A percentile compares a stretch with the other conserved stretches of the same genome.
phyloP scores from a whole-genome alignment of 2,329 filamentous ascomycete species.

The Fusarium hostae region DNA sequence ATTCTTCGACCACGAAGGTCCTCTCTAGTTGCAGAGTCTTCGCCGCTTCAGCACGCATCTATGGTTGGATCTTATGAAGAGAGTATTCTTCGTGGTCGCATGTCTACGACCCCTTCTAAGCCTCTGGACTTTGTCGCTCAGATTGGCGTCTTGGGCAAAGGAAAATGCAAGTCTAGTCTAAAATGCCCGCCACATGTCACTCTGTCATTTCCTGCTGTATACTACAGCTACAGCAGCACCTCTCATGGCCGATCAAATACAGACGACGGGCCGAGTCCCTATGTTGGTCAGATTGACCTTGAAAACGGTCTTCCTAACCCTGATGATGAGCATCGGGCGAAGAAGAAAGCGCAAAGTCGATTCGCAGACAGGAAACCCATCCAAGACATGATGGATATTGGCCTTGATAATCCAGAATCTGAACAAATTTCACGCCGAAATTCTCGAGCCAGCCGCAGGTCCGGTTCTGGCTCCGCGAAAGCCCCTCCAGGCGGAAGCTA shows the following conservation, averaged over 20 bases:
- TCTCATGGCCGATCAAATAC: constrained; percentile 70
- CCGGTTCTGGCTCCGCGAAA: constrained; percentile 59
- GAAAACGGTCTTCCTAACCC: constrained; percentile 77
- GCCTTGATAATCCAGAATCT: constrained; percentile 29
- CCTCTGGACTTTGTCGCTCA: constrained; percentile 94
- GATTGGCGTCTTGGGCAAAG: constrained; percentile 90
- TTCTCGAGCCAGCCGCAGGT: constrained; percentile 62
- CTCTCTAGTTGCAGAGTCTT: constrained; percentile 78
- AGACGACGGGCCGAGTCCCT: constrained; percentile 92
- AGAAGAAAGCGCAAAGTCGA: constrained; percentile 61
- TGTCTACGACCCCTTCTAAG: constrained; percentile 95
- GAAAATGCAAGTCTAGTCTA: constrained; percentile 86
- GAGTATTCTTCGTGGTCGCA: constrained; percentile 91
- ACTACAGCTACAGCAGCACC: constrained; percentile 88
- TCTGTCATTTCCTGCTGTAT: constrained; percentile 91
- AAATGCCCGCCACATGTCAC: constrained; percentile 91
- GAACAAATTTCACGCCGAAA: constrained; percentile 46
- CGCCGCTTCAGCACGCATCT: constrained; percentile 86
- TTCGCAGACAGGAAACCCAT: constrained; percentile 51
- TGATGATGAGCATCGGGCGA: constrained; percentile 59
- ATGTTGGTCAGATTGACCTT: constrained; percentile 92
- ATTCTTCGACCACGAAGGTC: constrained; percentile 69
- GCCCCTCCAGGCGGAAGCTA: constrained; percentile 89
- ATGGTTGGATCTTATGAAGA: constrained; percentile 99
- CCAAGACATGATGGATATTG: constrained; percentile 43